Base-by-base conservation (phyloP, 1,139 yeast genomes). In the Insectozyma bohioensis region DNA sequence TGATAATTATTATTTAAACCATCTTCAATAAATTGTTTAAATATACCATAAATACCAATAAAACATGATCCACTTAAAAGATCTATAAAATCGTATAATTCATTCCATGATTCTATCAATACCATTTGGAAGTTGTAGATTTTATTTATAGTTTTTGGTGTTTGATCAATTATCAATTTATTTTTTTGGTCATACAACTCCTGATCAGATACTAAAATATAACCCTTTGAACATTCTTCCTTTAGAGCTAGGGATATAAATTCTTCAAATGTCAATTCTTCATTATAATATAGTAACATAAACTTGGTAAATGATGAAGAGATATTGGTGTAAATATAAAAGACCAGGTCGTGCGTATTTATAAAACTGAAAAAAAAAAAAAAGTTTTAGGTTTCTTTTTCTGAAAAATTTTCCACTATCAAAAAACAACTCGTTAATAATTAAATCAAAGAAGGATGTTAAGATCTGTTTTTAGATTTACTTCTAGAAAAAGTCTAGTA, bases 61-160 rank as follows among this genome's bases (percentile, higher is more conserved):
- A 21, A 3, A 9, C 27, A 13, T 14, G 10, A 5, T 10, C 17
- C 14, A 9, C 20, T n/a, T 13, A 34, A 19, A 6, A 10, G 7
- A 1, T 31, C 8, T 7, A 39, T n/a, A 27, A 37, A 35, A 6
- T 40, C 36, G 19, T 27, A 26, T 6, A 41, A 9, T 13, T 41
- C 45, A 11, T 24, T 11, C 43, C 45, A 41, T 19, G 35, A 23
- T 20, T 40, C 45, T 12, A 41, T 31, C 18, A 39, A 16, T 8
- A 41, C 20, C 11, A 41, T 17, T 14, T 31, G 12, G 19, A 33
- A 23, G 4, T 34, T 32, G 11, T 20, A 19, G 5, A 37, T 15
- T 13, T 21, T 16, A 19, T 30, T 14, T 3, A 41, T 35, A 5
- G n/a, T 12, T 16, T 21, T 27, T 2, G 35, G 30, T 6, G 39